These are phyloP conservation scores for Pichia sp. DNA, from an alignment of 1,139 yeast species.

Conservation along the genomic window DNA sequence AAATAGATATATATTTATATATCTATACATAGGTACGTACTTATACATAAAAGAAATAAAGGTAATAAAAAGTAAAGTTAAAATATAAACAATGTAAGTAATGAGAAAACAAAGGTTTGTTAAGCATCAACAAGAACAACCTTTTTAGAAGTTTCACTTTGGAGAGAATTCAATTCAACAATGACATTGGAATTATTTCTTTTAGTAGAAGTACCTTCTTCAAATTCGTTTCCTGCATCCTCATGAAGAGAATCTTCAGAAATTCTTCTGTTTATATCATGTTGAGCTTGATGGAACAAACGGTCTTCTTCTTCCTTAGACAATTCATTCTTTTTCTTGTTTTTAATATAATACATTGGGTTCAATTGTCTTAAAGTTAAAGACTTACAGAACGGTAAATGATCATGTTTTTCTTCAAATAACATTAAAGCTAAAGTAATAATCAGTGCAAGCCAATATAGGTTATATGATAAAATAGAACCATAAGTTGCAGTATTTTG, in stretches of 20 bases:
- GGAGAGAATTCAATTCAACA: too few relatives aligned
- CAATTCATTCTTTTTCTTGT: constrained; percentile 58
- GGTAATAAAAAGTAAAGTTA: too few relatives aligned
- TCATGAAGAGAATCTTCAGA: constrained; percentile 15
- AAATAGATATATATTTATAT: too few relatives aligned
- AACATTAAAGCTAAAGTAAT: constrained; percentile 49
- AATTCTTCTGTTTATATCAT: constrained; percentile 30
- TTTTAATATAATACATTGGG: constrained; percentile 68
- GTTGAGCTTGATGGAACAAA: constrained; percentile 43
- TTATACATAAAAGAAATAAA: too few relatives aligned
- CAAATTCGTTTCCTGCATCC: neutral
- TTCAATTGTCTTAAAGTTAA: constrained; percentile 51
- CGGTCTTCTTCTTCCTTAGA: constrained; percentile 45
- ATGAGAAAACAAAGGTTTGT: too few relatives aligned
- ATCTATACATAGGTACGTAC: too few relatives aligned
- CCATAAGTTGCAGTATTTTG: constrained; percentile 89
- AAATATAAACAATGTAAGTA: too few relatives aligned
- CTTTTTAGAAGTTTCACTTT: neutral
- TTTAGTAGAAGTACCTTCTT: neutral
- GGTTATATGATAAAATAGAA: constrained; percentile 72
- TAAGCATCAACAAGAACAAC: neutral
- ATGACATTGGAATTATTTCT: too few relatives aligned
- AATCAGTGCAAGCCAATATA: constrained; percentile 71
- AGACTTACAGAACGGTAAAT: constrained; percentile 52
- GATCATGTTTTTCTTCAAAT: constrained; percentile 64